These are phyloP conservation scores for Fragilaria crotonensis DNA, from an alignment of 108 stramenopile species.

Conservation along the genomic window DNA sequence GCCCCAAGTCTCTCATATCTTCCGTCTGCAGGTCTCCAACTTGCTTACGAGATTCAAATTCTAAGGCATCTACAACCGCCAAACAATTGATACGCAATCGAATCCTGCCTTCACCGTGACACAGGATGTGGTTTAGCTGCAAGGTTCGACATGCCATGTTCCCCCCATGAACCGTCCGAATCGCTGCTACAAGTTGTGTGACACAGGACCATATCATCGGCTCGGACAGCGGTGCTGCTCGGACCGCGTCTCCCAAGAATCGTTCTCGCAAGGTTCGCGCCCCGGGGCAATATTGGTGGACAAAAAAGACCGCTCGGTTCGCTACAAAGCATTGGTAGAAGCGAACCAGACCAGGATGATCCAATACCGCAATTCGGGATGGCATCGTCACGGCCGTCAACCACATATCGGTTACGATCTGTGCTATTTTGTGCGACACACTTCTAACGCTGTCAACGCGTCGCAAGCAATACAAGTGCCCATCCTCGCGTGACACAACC, in stretches of 20 bases:
- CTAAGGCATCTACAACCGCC: constrained; percentile 82
- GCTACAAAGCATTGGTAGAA: constrained; percentile 71
- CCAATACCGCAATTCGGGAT: constrained; percentile 11
- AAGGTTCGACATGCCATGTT: constrained; percentile 71
- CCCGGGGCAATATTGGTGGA: constrained; percentile 80
- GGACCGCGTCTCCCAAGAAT: constrained; percentile 29
- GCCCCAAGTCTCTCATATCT: constrained; percentile 79
- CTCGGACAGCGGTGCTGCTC: constrained; percentile 56
- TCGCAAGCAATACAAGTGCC: constrained; percentile 71
- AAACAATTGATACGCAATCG: constrained; percentile 73
- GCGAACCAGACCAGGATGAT: constrained; percentile 67
- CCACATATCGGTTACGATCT: constrained; percentile 63
- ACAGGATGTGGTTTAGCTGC: constrained; percentile 62
- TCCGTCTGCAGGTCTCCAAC: constrained; percentile 74
- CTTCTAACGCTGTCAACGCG: constrained; percentile 83
- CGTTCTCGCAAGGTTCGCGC: constrained; percentile 63
- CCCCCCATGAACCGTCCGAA: constrained; percentile 66
- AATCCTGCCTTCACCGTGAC: constrained; percentile 21
- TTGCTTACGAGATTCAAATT: constrained; percentile 75
- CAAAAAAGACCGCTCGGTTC: constrained; percentile 86
- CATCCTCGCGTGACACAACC: constrained; percentile 63
- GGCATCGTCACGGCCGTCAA: constrained; percentile 9
- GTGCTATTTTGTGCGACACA: constrained; percentile 71
- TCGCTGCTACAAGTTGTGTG: constrained; percentile 73
- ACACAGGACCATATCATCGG: constrained; percentile 77